Evolutionary conservation across 306 rosid species (phyloP), one percentile per base, ranked within the genome.

Genomic region (Quercus glauca): DNA sequence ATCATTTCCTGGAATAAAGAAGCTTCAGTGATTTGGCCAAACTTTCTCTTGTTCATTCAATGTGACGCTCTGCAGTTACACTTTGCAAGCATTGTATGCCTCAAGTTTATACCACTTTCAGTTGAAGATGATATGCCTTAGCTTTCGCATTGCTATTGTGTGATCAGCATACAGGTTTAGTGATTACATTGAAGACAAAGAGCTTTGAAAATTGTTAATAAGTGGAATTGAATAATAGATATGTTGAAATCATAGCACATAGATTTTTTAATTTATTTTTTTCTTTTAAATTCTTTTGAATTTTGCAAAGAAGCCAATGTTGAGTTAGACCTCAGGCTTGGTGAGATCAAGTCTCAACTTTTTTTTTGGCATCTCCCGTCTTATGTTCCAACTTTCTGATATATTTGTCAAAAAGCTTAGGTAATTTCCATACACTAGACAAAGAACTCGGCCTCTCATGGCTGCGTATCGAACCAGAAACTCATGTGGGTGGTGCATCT

Each of bases 1-100:
- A 1, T 90, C 97, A 41, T 94, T 94, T 82, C 97, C 97, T 1
- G 97, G 99, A 82, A 92, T 92, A 76, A 88, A 91, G 86, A 90
- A 87, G 90, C 97, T 94, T 84, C 92, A 91, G 49, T 91, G 9
- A 57, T 74, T 61, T 35, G 20, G 31, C 17, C 55, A 63, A 55
- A 43, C 33, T 60, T 56, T 53, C 15, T 29, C 1, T 49, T 43
- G n/a, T 61, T 63, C 49, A 53, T 79, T 37, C 19, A 9, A 13
- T 6, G 31, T 0, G 29, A 63, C 1, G 3, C 19, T 12, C 1
- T 21, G 25, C 33, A 25, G 69, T 28, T 63, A 14, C 35, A 63
- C 29, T 63, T 28, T 5, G 43, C 69, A 12, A 35, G 69, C 41
- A 15, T 4, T 61, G 5, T 28, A 63, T 63, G 69, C 69, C 69